These are phyloP conservation scores for Geosmithia morbida DNA, from an alignment of 2,329 filamentous ascomycete genomes.

Conservation along the genomic window DNA sequence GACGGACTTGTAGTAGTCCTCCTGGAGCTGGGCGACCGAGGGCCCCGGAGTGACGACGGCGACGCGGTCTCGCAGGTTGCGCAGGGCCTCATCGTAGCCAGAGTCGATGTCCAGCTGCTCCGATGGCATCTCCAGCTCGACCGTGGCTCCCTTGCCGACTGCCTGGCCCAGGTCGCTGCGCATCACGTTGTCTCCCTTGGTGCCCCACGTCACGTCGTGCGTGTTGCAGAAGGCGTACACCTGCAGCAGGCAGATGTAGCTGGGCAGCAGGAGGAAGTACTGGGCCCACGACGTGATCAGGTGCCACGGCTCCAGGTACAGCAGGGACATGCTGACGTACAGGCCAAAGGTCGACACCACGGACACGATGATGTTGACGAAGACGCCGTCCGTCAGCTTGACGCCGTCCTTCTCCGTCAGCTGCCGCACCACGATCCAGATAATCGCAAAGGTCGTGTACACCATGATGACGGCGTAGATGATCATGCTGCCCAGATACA, in stretches of 20 bases:
- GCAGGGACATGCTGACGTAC: conserved; percentile 91
- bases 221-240: conserved; percentile 99
- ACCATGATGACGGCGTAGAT: conserved; percentile 89
- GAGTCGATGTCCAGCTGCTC: conserved; percentile 98
- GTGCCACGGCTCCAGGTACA: conserved; percentile 98
- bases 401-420: conserved; percentile 37
- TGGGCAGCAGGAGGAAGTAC: conserved; percentile 85
- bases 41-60: conserved; percentile 53
- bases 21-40: conserved; percentile 74
- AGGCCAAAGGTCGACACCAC: conserved; percentile 80
- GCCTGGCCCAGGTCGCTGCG: conserved; percentile 86
- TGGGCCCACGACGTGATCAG: conserved; percentile 87
- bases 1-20: conserved; percentile 96
- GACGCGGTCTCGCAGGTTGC: conserved; percentile 85
- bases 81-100: conserved; percentile 91
- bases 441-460: conserved; percentile 78
- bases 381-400: conserved; percentile 68
- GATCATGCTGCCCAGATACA: conserved; percentile 80
- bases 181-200: conserved; percentile 93
- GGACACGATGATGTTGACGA: conserved; percentile 88
- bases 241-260: conserved; percentile 93
- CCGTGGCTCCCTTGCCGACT: conserved; percentile 61
- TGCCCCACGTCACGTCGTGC: conserved; percentile 97
- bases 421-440: conserved; percentile 83
- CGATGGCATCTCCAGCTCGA: conserved; percentile 93